Base-by-base conservation (phyloP, 805 yeast genomes). In the Torulaspora maleeae region DNA sequence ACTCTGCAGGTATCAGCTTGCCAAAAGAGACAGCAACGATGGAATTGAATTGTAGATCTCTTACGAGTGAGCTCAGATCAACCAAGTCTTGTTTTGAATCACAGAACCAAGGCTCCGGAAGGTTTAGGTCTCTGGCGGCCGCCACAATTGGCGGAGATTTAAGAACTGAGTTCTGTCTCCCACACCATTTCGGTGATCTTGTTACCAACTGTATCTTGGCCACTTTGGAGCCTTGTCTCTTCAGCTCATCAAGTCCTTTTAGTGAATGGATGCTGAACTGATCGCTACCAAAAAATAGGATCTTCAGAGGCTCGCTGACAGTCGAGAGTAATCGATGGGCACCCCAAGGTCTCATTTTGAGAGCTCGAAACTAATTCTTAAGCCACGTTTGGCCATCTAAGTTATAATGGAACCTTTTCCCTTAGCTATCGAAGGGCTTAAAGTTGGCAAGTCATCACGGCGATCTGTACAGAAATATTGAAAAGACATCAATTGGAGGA, bases 11-110 rank as follows among this genome's bases (percentile, higher is more conserved):
- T 3, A 93, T 88, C 36, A 91, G 69, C 41, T 73, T 73, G 0
- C 98, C 99, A 62, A 80, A 93, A 0, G 97, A 88, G 1, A 89
- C 97, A 0, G 98, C 97, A n/a, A 93, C 72, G 0, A 89, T 83
- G 52, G 89, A 60, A 50, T 84, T 77, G 61, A 75, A 82, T 2
- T 61, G 44, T 1, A 60, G 46, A 0, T 48, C 38, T 0, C 52
- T 47, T 25, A 68, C 46, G 5, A 53, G 24, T 12, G 36, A 15
- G 43, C 40, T 17, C 15, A 50, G 37, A 4, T 41, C 48, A 15
- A 52, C 27, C 51, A 55, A 35, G n/a, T 47, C 51, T 7, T 49
- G 35, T 35, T 45, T 47, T 3, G 59, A 59, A 53, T 62, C 63
- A 41, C 55, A 63, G 19, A 38, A 62, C 47, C 36, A 54, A 49